Percentiles rank a stretch among this genome's conserved stretches.
These are phyloP conservation scores for Achaetomium macrosporum DNA, from an alignment of 2,329 filamentous ascomycete genomes.

Conservation along the genomic window DNA sequence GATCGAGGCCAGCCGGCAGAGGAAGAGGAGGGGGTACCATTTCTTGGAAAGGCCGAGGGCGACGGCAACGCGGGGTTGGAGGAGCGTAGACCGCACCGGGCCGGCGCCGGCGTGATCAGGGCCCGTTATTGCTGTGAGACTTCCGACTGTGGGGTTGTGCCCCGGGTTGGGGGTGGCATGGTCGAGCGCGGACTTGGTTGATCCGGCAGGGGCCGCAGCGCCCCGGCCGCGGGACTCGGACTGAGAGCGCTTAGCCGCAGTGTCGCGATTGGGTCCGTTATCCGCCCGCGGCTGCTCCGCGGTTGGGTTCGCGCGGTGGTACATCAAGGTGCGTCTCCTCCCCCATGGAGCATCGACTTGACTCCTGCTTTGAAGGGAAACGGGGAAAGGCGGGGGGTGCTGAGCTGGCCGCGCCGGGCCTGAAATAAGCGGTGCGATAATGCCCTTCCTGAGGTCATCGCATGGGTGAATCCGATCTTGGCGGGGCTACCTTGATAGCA, in stretches of 20 bases:
- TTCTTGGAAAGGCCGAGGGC: constrained; percentile 65
- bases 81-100: constrained; percentile 36
- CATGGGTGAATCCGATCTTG: not conserved
- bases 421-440: constrained; percentile 6
- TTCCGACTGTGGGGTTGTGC: not conserved
- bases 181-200: not conserved
- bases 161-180: constrained; percentile 6
- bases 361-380: not conserved
- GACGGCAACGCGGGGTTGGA: constrained; percentile 74
- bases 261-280: constrained; percentile 12
- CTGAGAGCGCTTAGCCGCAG: not conserved
- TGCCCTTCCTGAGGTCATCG: not conserved
- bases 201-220: constrained; percentile 8
- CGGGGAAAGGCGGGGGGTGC: not conserved
- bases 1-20: constrained; percentile 66
- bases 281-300: constrained; percentile 22
- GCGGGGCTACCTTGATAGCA: not conserved
- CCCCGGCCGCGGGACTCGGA: constrained; percentile 9
- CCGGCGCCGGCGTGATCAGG: not conserved
- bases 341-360: constrained; percentile 20
- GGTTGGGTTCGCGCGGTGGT: constrained; percentile 22
- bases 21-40: constrained; percentile 69
- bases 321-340: constrained; percentile 22
- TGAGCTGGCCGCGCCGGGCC: not conserved
- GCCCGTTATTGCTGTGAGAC: not conserved